Base-by-base conservation (phyloP, 352 stramenopile genomes). In the Pythium grandisporangium region DNA sequence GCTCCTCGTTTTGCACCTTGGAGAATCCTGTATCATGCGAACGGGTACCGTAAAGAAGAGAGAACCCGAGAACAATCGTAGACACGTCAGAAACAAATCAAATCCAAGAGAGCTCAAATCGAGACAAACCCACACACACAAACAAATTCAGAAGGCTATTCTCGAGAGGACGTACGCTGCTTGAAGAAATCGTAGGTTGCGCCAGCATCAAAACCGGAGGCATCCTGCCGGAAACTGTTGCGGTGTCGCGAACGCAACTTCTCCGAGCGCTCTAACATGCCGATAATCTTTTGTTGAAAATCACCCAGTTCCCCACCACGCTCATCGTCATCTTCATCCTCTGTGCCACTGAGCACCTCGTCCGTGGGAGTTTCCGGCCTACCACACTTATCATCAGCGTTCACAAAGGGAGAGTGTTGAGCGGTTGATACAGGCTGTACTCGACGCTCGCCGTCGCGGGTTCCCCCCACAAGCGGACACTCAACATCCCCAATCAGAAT, bases 141-240 rank as follows among this genome's bases (percentile, higher is more conserved):
- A 3, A 37, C 13, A 11, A 16, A 12, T 21, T 36, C 29, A 38
- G 30, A 24, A 13, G n/a, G n/a, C n/a, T n/a, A n/a, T n/a, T n/a
- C n/a, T n/a, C n/a, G n/a, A 24, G 4, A 30, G 7, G 27, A 80
- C 71, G 35, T 75, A 83, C 69, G 72, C 41, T 44, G 60, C 37
- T 86, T 86, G 62, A 86, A 68, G 46, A 85, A 83, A 49, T 79
- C 64, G 46, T 82, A 82, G 37, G 61, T 63, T 14, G 49, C 52
- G 27, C 51, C 54, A 14, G 72, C 72, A 39, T 86, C 63, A 53
- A 82, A 83, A n/a, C 54, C 54, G 21, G 72, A 81, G 21, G 46
- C 27, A 7, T 63, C 47, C 20, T 70, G 53, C 23, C 66, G 36
- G 27, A 83, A 84, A 48, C 64, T 80, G 22, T 59, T 50, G 6